Base-by-base conservation (phyloP, 108 stramenopile species). In the Nitzschia putrida region DNA sequence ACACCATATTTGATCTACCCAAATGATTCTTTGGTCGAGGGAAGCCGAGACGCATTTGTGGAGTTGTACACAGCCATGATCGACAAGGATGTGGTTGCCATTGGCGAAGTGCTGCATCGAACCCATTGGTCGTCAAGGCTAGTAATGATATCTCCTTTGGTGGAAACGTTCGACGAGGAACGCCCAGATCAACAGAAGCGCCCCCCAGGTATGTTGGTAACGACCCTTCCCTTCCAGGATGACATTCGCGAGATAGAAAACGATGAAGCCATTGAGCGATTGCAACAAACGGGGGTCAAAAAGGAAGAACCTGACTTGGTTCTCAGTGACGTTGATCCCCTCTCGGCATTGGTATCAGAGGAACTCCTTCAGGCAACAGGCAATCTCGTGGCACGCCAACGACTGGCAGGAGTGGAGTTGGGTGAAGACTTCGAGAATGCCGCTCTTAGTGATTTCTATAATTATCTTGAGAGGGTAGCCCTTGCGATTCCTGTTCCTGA, bases 341-440 rank as follows among this genome's bases (percentile, higher is more conserved):
- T n/a, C 5, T 34, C 10, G 47, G 61, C 10, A 54, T 43, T 64
- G 51, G 82, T 83, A 20, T 75, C 86, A 10, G 65, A 69, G 49
- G 66, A 50, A 13, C 67, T 76, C 18, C 83, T 92, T 2, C 63
- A 86, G 18, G 83, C 88, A n/a, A 84, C 87, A 4, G 78, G 73
- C 13, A 64, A 69, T 13, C 65, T 92, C 66, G 80, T 92, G 20
- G 25, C 69, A 14, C 78, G 79, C 12, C 83, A 70, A 56, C 40
- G 52, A 29, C 42, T 76, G 7, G 61, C 55, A 26, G 63, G 39
- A 23, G 14, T 76, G 13, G 72, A 72, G 34, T 50, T 81, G 25
- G 87, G 85, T 14, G 78, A 76, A 51, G 64, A 80, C 43, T 85
- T 90, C 64, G 71, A 88, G 53, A 92, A 92, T 72, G 87, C 86